phyloP scores from a whole-genome alignment of 495 filamentous ascomycete species.

The Articulospora tetracladia region DNA sequence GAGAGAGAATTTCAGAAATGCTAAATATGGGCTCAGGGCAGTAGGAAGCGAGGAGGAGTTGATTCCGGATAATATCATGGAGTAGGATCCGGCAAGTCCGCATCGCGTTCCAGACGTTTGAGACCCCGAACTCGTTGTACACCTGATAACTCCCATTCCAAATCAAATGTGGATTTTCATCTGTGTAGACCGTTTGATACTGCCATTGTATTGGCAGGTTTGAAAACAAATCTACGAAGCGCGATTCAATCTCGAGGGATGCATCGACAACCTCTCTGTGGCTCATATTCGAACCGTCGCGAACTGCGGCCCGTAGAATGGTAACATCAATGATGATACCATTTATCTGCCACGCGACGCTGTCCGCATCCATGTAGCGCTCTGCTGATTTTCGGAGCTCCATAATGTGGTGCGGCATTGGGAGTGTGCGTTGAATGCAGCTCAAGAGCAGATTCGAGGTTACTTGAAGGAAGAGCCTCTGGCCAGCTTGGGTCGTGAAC shows the following conservation, averaged over 20 bases:
- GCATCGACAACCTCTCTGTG: constrained; percentile 39
- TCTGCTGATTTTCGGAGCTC: constrained; percentile 33
- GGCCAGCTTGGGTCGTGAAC: constrained; percentile 49
- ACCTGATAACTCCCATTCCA: constrained; percentile 57
- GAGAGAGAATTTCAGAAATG: constrained; percentile 1
- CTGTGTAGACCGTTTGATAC: constrained; percentile 30
- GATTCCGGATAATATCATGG: constrained; percentile 45
- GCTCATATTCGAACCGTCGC: constrained; percentile 32
- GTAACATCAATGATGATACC: constrained; percentile 38
- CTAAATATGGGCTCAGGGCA: constrained; percentile 12
- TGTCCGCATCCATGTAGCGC: constrained; percentile 18
- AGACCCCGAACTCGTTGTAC: constrained; percentile 54
- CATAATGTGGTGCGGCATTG: constrained; percentile 34
- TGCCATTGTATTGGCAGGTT: constrained; percentile 36
- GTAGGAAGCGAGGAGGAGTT: constrained; percentile 26
- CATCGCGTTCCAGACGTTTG: constrained; percentile 59
- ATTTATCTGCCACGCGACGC: constrained; percentile 28
- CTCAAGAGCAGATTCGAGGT: constrained; percentile 40
- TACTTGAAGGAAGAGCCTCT: constrained; percentile 54
- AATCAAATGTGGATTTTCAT: constrained; percentile 32
- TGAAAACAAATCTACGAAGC: constrained; percentile 41
- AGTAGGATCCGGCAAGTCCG: constrained; percentile 56
- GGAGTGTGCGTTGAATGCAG: constrained; percentile 34
- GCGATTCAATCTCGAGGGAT: constrained; percentile 46
- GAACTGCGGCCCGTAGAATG: constrained; percentile 42